Conservation (phyloP, 768 basidiomycete species). For the Boletus reticuloceps region DNA sequence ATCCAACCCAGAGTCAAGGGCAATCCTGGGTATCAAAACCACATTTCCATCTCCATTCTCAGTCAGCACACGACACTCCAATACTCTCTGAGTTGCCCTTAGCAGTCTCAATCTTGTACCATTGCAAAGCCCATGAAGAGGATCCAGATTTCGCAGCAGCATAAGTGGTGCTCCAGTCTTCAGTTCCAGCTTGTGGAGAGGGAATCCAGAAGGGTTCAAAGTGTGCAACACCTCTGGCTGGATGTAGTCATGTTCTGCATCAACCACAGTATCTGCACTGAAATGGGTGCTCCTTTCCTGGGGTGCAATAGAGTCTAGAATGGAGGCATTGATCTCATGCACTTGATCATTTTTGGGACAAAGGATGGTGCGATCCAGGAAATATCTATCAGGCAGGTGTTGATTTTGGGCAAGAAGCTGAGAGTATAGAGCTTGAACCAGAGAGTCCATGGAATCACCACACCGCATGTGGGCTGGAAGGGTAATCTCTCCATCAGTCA, state of each 20-base stretch:
- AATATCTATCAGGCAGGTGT: background rate
- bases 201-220: too few relatives aligned
- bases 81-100: too few relatives aligned
- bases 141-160: too few relatives aligned
- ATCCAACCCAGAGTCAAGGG: conserved; percentile 12
- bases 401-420: background rate
- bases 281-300: background rate
- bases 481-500: background rate
- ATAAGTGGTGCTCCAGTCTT: too few relatives aligned
- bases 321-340: background rate
- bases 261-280: background rate
- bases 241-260: too few relatives aligned
- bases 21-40: conserved; percentile 31
- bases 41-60: background rate
- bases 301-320: background rate
- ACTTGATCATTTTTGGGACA: background rate
- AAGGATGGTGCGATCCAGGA: background rate
- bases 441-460: background rate
- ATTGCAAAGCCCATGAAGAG: too few relatives aligned
- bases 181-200: too few relatives aligned
- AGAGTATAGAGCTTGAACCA: background rate
- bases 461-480: background rate
- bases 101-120: too few relatives aligned
- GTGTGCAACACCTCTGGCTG: too few relatives aligned
- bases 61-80: too few relatives aligned